A percentile compares a stretch with the other conserved stretches of the same genome.
These are phyloP conservation scores for Bromus sterilis DNA, from an alignment of 176 grass and related monocot species.

Conservation along the genomic window DNA sequence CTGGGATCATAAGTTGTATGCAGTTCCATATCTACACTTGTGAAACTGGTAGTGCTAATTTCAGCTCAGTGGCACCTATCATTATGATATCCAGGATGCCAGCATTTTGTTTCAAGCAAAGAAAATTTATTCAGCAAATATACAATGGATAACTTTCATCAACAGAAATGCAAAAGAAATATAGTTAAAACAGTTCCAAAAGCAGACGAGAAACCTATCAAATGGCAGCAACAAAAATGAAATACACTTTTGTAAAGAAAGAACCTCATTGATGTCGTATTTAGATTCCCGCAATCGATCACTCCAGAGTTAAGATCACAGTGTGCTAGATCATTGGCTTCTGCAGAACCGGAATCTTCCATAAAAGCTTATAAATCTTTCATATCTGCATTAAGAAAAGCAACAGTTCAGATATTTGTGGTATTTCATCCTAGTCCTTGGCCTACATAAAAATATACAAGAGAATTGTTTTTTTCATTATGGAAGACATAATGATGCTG, in stretches of 20 bases:
- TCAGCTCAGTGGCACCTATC: not conserved
- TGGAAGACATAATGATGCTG: not conserved
- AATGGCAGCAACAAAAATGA: conserved; percentile 9
- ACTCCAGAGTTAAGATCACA: conserved; percentile 89
- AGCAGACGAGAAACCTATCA: too few relatives aligned
- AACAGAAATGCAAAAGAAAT: not conserved
- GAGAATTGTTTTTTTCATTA: too few relatives aligned
- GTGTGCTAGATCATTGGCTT: conserved; percentile 72
- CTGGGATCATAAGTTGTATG: too few relatives aligned
- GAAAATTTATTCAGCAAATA: not conserved
- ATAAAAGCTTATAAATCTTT: conserved; percentile 66
- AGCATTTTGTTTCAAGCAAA: not conserved
- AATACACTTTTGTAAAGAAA: not conserved
- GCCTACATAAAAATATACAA: not conserved
- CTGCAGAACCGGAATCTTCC: conserved; percentile 61
- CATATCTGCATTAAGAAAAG: conserved; percentile 58
- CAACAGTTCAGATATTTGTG: conserved; percentile 8
- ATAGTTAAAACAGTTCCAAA: not conserved
- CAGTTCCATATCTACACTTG: too few relatives aligned
- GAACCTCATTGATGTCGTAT: conserved; percentile 94
- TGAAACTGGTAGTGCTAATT: too few relatives aligned
- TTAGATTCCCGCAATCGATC: conserved; percentile 85
- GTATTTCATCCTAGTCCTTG: not conserved
- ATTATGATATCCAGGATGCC: not conserved
- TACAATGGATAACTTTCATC: not conserved